Percentiles rank a stretch among this genome's conserved stretches.
Evolutionary conservation across 139 green algal species (phyloP).

Genomic region (Chlorella sorokiniana): DNA sequence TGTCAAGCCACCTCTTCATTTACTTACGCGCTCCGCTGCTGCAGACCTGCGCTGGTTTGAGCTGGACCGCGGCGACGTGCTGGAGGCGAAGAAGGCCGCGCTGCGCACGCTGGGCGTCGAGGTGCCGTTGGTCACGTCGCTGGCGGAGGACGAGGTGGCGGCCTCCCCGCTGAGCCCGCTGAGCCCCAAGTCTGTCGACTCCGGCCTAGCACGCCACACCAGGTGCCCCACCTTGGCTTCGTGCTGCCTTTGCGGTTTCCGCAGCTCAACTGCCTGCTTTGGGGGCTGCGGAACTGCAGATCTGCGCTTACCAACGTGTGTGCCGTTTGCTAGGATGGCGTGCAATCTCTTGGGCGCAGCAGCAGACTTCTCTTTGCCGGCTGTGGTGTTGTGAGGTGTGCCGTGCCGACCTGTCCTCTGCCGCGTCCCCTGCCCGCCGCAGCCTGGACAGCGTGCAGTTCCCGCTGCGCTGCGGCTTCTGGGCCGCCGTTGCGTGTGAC

Average conservation of each 20-base stretch:
- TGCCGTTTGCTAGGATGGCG: no score
- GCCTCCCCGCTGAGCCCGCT: neutral
- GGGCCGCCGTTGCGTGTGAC: constrained; percentile 18
- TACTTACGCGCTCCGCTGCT: neutral
- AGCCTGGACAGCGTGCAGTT: neutral
- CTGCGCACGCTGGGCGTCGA: neutral
- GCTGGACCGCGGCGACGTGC: constrained; percentile 61
- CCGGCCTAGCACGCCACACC: neutral
- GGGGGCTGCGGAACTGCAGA: neutral
- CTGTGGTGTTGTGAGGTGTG: no score
- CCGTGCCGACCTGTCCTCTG: no score
- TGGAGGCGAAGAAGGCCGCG: constrained; percentile 56
- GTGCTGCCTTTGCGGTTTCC: neutral
- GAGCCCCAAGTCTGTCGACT: neutral
- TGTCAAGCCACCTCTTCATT: neutral
- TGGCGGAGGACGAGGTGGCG: neutral
- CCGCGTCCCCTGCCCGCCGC: neutral
- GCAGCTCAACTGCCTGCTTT: no score
- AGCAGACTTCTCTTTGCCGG: no score
- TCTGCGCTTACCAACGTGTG: no score
- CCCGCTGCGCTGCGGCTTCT: neutral
- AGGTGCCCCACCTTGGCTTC: neutral
- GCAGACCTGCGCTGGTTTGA: constrained; percentile 67
- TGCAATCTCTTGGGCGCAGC: no score
- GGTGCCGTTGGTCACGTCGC: neutral